A percentile compares a stretch with the other conserved stretches of the same genome.
Conservation (phyloP, 148 eudicot genomes). For the Chenopodium album region DNA sequence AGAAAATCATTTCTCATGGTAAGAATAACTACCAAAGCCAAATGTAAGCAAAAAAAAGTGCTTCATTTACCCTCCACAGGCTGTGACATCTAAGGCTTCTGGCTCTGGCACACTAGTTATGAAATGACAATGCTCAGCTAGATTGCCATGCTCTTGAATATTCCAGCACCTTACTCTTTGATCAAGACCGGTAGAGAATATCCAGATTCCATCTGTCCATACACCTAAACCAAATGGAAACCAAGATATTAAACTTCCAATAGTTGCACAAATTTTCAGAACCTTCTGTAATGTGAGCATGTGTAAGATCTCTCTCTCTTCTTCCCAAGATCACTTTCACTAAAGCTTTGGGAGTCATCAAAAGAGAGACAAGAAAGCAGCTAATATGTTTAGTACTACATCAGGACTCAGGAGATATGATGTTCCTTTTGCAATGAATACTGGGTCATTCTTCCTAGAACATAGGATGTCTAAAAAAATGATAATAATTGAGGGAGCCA, state of each 20-base stretch:
- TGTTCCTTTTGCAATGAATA: neutral
- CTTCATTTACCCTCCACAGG: constrained; percentile 53
- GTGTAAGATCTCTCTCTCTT: neutral
- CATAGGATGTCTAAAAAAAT: neutral
- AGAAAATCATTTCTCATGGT: neutral
- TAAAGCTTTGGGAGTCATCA: neutral
- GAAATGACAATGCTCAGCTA: constrained; percentile 57
- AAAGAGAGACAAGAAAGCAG: neutral
- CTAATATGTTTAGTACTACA: neutral
- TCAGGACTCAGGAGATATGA: neutral
- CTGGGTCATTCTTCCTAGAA: too few relatives aligned
- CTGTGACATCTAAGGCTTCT: constrained; percentile 81
- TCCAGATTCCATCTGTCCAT: constrained; percentile 91
- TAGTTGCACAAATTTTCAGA: neutral
- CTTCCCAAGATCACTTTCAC: neutral
- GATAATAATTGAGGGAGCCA: neutral
- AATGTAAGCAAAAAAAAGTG: neutral
- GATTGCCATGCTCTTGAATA: constrained; percentile 39
- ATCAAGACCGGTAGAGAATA: constrained; percentile 94
- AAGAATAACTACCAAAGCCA: constrained; percentile 6
- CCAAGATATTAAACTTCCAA: neutral
- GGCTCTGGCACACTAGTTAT: constrained; percentile 94
- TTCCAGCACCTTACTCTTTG: constrained; percentile 94
- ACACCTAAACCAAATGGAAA: constrained; percentile 54
- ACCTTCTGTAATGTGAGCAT: neutral